Conservation (phyloP, 441 rosid species). For the Pelargonium exstipulatum region DNA sequence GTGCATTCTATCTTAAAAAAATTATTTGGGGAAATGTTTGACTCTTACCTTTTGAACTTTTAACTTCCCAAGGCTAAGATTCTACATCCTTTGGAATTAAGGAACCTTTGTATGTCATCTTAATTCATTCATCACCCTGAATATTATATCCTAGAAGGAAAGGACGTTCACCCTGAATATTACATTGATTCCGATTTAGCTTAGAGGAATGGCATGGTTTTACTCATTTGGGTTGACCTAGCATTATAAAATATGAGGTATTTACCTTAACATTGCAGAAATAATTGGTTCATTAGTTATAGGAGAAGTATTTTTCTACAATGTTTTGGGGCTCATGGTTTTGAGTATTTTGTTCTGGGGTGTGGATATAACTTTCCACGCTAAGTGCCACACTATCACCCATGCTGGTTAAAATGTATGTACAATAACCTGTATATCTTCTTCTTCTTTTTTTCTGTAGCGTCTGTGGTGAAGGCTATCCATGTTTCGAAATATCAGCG, state of each 20-base stretch:
- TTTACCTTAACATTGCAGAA: background rate
- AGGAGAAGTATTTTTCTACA: too few species aligned
- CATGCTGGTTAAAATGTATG: background rate
- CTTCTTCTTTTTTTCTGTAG: slow-evolving; percentile 45
- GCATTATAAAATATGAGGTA: background rate
- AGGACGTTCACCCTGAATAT: background rate
- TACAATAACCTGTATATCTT: background rate
- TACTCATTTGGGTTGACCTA: background rate
- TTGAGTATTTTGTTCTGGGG: too few species aligned
- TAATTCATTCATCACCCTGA: background rate
- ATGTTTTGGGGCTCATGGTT: too few species aligned
- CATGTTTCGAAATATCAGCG: slow-evolving; percentile 86
- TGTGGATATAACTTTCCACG: too few species aligned
- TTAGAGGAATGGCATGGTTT: background rate
- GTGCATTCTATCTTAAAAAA: background rate
- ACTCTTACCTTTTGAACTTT: background rate
- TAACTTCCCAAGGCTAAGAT: background rate
- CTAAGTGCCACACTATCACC: too few species aligned
- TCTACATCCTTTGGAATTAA: background rate
- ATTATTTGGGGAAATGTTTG: background rate
- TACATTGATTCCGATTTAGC: background rate
- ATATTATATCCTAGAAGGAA: background rate
- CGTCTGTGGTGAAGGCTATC: slow-evolving; percentile 53
- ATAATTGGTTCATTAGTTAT: background rate
- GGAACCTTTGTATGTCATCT: background rate